A percentile compares a stretch with the other conserved stretches of the same genome.
Conservation (phyloP, 2,329 filamentous ascomycete species). For the Westerdykella sp. region DNA sequence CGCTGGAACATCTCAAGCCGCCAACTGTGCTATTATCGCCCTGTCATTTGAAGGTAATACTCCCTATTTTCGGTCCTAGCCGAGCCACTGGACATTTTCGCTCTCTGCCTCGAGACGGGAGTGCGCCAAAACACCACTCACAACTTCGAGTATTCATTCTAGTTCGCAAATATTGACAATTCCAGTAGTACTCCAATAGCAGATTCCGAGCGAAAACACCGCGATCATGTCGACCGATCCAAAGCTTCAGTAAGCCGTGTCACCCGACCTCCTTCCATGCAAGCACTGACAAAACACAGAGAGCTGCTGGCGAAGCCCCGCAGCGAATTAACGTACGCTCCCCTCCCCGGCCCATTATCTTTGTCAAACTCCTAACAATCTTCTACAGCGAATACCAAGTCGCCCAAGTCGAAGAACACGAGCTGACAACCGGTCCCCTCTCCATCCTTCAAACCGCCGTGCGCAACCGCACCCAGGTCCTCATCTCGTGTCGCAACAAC, state of each 20-base stretch:
- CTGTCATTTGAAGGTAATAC: too few relatives aligned
- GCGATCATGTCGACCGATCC: conserved; percentile 32
- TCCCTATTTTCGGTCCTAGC: too few relatives aligned
- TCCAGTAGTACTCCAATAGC: too few relatives aligned
- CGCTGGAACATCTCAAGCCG: too few relatives aligned
- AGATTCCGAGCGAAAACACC: conserved; percentile 14
- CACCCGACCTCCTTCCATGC: neutral
- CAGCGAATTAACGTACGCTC: conserved; percentile 78
- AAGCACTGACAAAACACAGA: conserved; percentile 45
- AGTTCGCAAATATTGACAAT: neutral
- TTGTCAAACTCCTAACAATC: conserved; percentile 12
- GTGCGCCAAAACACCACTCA: neutral
- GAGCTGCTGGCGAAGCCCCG: conserved; percentile 86
- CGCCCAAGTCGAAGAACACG: conserved; percentile 70
- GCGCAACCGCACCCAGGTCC: conserved; percentile 86
- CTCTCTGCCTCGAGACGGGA: neutral
- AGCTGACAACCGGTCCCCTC: conserved; percentile 72
- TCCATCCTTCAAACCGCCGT: conserved; percentile 97
- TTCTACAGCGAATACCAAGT: conserved; percentile 77
- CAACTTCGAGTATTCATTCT: neutral
- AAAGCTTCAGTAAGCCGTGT: conserved; percentile 39
- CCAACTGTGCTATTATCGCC: too few relatives aligned
- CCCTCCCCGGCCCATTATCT: conserved; percentile 5
- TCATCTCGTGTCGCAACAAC: conserved; percentile 97
- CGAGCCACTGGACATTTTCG: conserved; percentile 5